Evolutionary conservation across 2,329 filamentous ascomycete genomes (phyloP).

Genomic region (Aspergillus unguis): DNA sequence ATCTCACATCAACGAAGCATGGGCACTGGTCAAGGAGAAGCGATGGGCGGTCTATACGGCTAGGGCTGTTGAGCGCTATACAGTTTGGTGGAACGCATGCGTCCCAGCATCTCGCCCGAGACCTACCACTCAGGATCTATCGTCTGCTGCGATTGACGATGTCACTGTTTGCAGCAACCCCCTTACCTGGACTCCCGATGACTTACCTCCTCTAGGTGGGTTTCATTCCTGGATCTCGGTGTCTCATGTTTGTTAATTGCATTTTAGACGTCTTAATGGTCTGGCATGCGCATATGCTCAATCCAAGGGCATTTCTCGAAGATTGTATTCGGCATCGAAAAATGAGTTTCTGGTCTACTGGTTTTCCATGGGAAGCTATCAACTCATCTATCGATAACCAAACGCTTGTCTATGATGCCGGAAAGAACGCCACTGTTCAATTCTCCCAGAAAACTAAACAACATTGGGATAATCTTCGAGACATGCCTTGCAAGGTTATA

Average conservation of each 20-base stretch:
- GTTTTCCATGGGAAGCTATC: conserved; percentile 64
- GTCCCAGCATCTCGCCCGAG: conserved; percentile 14
- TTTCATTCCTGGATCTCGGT: conserved; percentile 6
- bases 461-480: conserved; percentile 59
- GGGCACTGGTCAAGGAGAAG: conserved; percentile 64
- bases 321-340: conserved; percentile 63
- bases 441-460: conserved; percentile 53
- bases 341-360: conserved; percentile 57
- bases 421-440: conserved; percentile 40
- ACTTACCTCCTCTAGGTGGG: conserved; percentile 60
- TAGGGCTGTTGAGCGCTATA: conserved; percentile 66
- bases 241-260: not conserved
- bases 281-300: conserved; percentile 76
- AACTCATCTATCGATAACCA: conserved; percentile 56
- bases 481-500: conserved; percentile 48
- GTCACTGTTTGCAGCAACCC: conserved; percentile 21
- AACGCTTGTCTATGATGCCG: conserved; percentile 55
- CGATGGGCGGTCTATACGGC: conserved; percentile 69
- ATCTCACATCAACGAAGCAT: conserved; percentile 36
- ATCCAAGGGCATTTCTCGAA: conserved; percentile 70
- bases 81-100: conserved; percentile 58
- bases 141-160: conserved; percentile 32
- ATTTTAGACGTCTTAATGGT: conserved; percentile 69
- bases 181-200: conserved; percentile 39
- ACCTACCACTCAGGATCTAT: conserved; percentile 19